Evolutionary conservation across 306 rosid genomes (phyloP), one percentile per base, ranked within the genome.

Genomic region (Dalbergia cochinchinensis): DNA sequence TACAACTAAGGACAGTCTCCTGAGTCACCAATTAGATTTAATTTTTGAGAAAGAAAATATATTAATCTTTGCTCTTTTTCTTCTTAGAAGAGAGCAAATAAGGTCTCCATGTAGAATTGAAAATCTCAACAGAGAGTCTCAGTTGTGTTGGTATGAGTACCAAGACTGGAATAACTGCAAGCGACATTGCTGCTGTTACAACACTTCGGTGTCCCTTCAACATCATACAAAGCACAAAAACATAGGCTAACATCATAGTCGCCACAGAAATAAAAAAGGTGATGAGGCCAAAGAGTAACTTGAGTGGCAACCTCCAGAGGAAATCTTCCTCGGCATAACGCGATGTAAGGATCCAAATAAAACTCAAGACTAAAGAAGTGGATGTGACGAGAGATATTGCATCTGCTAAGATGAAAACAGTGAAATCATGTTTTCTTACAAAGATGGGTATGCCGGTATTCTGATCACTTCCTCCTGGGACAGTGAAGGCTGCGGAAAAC

Each of bases 231-330:
- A 68, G 39, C 0, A 57, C n/a, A 45, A 19, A 6, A 12, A 34
- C 48, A 68, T 20, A 45, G 1, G 73, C 73, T 44, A n/a, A 11
- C 73, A 68, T 68, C 73, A 68, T 68, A 19, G 41, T 20, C 7
- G 8, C 55, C 58, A 68, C 73, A 5, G 73, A 68, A 0, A 68
- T 11, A 14, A 68, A 68, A 0, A 68, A 2, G 19, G 58, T 44
- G 58, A 68, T 4, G 3, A 68, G 20, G 73, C 58, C 73, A 16
- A 68, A 68, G 11, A 68, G 73, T n/a, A 68, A 45, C 39, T 68
- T 68, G 2, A 68, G 6, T 12, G 58, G 73, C 48, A 68, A 45
- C 7, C 22, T 12, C 12, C 1, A 5, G 8, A 4, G 1, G 26
- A 68, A 68, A 45, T 68, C 73, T 0, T 68, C 2, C 58, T 19